Evolutionary conservation across 2,329 filamentous ascomycete species (phyloP), one percentile per base, ranked within the genome.

Genomic region (Emydomyces testavorans): DNA sequence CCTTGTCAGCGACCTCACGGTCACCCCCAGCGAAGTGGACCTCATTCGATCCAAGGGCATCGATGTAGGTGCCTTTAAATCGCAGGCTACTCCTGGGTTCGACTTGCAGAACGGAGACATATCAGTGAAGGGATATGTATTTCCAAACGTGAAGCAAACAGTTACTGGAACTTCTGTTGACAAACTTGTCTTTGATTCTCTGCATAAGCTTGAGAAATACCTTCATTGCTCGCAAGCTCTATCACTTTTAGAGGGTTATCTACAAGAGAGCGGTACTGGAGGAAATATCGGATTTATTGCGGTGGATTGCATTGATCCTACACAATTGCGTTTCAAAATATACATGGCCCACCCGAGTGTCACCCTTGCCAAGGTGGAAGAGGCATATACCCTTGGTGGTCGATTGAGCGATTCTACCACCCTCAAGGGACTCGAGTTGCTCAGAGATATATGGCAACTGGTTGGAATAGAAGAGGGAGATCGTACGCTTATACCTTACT

Each of bases 311-410:
- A 39, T 57, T 0, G 40, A 49, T 11, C 56, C 51, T 4, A 26
- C 46, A 1, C 20, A 42, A 18, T 53, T 53, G 10, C 48, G 56
- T 4, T 49, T 58, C 34, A 58, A 58, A 34, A 37, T 58, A 4
- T 58, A 58, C 29, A 16, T 53, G 2, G 32, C 34, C 11, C 49
- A 52, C 8, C 42, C 47, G 4, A 49, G 53, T 10, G 56, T 58
- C n/a, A 39, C 46, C 1, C 26, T 50, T 3, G 51, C 24, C 6
- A 50, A 50, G 16, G 35, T 54, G 15, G 32, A 46, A 15, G 50
- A 52, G 6, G 32, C 53, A 13, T 58, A 54, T 55, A 57, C 56
- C 15, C 50, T 58, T 6, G 56, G 52, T 1, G 54, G 54, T 7
- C 40, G 36, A 26, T 35, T 56, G 1, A 28, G 6, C 8, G 50